Base-by-base conservation (phyloP, 768 basidiomycete species). In the Mycena capillaripes region DNA sequence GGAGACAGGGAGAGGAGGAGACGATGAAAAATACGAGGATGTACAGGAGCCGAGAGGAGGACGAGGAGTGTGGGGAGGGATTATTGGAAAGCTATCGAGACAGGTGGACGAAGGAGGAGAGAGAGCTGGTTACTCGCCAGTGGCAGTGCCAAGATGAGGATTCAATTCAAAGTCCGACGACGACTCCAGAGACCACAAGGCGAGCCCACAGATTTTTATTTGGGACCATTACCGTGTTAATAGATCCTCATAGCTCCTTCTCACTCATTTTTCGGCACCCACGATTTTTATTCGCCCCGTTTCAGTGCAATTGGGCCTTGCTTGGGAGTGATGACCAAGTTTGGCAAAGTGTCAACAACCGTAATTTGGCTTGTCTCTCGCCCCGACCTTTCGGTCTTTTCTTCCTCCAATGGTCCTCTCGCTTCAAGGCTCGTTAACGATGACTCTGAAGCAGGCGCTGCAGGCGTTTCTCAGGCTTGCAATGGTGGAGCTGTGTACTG, bases 1-100 rank as follows among this genome's bases (percentile, higher is more conserved):
- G 30, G 42, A 61, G 44, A 61, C 60, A 61, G 60, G 48, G 30
- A 23, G 42, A 61, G 29, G 42, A 59, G 11, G 36, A 42, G 55
- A 40, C 17, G 21, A 58, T 46, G 57, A 72, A 74, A 75, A 75
- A 72, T 72, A 63, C 62, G 66, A 55, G 69, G 66, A 23, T 48
- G 38, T 68, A 74, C 65, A 74, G 38, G 30, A 71, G 23, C 14
- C 21, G 48, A 27, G 23, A 27, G 29, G 40, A 38, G 66, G 12
- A 30, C 53, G 65, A 29, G 62, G 69, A 53, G 19, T 8, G 40
- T 9, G 46, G 29, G 66, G 10, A 44, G 44, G 69, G 53, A 74
- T 67, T 74, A 70, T 74, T 70, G 69, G 69, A 48, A 30, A 66
- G 25, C 48, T 40, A 58, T 32, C 46, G 58, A 69, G 74, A 63